phyloP scores from a whole-genome alignment of 2,329 filamentous ascomycete species.

The Epichloe baconii region DNA sequence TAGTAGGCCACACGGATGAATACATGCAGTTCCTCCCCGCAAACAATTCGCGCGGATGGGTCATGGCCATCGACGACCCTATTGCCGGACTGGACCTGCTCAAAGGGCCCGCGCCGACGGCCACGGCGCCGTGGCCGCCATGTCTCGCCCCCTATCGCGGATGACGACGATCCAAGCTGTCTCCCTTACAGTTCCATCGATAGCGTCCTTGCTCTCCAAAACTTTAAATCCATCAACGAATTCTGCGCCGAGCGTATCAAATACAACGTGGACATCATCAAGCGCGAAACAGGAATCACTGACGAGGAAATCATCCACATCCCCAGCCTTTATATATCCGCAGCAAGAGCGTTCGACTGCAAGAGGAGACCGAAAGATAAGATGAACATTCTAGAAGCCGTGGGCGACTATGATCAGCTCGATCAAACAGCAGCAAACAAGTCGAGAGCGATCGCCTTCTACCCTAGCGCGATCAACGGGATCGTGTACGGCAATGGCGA shows the following conservation, averaged over 20 bases:
- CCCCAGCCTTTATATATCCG: constrained; percentile 10
- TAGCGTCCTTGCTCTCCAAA: background rate
- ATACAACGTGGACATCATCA: constrained; percentile 10
- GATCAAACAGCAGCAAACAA: too few relatives aligned
- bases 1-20: constrained; percentile 16
- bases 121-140: constrained; percentile 9
- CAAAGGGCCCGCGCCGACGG: constrained; percentile 11
- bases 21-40: constrained; percentile 17
- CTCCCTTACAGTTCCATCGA: constrained; percentile 1
- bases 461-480: too few relatives aligned
- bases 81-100: constrained; percentile 14
- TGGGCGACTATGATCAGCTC: too few relatives aligned
- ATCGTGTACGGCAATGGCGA: too few relatives aligned
- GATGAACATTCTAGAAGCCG: background rate
- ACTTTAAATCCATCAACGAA: constrained; percentile 1
- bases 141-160: background rate
- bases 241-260: constrained; percentile 8
- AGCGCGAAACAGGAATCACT: constrained; percentile 11
- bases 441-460: too few relatives aligned
- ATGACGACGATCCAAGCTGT: background rate
- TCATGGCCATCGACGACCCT: constrained; percentile 13
- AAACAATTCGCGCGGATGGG: constrained; percentile 14
- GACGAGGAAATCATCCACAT: constrained; percentile 12
- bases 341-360: background rate
- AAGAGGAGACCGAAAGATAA: background rate